These are phyloP conservation scores for Erythrobasidium hasegawianum DNA, from an alignment of 1,284 basidiomycete species.

Conservation along the genomic window DNA sequence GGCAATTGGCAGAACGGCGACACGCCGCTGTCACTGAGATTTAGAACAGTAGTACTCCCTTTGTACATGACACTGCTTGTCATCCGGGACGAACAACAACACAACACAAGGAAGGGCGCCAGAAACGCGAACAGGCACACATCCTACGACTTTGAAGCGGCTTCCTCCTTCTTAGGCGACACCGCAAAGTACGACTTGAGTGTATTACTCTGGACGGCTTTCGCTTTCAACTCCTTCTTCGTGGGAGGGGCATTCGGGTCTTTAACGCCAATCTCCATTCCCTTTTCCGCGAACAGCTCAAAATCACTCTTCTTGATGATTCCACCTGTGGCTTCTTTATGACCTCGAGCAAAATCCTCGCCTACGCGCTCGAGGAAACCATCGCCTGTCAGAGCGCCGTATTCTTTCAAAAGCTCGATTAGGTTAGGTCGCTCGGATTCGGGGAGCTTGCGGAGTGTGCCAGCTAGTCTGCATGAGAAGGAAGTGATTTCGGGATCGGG, in stretches of 20 bases:
- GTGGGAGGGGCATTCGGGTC: slow-evolving; percentile 33
- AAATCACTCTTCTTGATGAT: slow-evolving; percentile 45
- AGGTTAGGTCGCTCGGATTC: slow-evolving; percentile 48
- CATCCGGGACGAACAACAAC: too few relatives aligned
- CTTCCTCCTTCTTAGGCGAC: slow-evolving; percentile 20
- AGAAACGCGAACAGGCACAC: too few relatives aligned
- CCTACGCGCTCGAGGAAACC: slow-evolving; percentile 49
- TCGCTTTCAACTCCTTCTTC: slow-evolving; percentile 31
- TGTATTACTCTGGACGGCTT: slow-evolving; percentile 20
- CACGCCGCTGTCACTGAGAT: too few relatives aligned
- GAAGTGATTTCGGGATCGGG: slow-evolving; percentile 47
- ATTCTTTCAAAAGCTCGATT: slow-evolving; percentile 47
- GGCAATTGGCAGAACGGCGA: too few relatives aligned
- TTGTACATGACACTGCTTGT: too few relatives aligned
- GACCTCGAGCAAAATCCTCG: slow-evolving; percentile 50
- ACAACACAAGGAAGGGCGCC: too few relatives aligned
- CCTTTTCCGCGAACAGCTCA: slow-evolving; percentile 30
- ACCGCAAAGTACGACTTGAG: slow-evolving; percentile 25
- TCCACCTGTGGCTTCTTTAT: slow-evolving; percentile 51
- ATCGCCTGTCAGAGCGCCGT: slow-evolving; percentile 45
- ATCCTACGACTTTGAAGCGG: neutral
- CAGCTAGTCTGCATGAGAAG: slow-evolving; percentile 49
- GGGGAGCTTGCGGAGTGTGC: slow-evolving; percentile 44
- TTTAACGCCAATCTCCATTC: slow-evolving; percentile 38
- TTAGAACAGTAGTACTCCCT: too few relatives aligned